Evolutionary conservation across 495 filamentous ascomycete genomes (phyloP), one percentile per base, ranked within the genome.

Genomic region (Lophiostoma macrostomum): DNA sequence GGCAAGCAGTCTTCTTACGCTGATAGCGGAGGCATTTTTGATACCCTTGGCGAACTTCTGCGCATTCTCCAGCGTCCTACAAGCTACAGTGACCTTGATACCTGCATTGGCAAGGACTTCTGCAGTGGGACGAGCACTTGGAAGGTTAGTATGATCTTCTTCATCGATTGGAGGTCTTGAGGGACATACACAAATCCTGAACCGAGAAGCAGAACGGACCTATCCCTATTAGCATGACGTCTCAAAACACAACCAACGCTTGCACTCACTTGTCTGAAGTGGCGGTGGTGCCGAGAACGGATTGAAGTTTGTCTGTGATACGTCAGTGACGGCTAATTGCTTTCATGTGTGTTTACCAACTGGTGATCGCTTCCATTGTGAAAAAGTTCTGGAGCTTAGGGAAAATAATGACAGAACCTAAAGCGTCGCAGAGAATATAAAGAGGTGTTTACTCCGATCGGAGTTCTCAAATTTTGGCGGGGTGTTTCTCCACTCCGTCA

Each of bases 71-170:
- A 94, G 76, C 24, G 87, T 96, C 68, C 93, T 76, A 80, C 91
- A 96, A 52, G 93, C 91, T 90, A 95, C 87, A 34, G 85, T 89
- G 44, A 91, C 86, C n/a, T 83, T 68, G 64, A 94, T 80, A 48
- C 79, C 87, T 34, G 85, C 74, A 45, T 91, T 79, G 73, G 73
- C 79, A 48, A 94, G 81, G 59, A 91, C 76, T 61, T 90, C 81
- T 36, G 91, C 78, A 31, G 87, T 89, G 32, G 90, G 90, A 62
- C 80, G 79, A 42, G 87, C 87, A 60, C 58, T 61, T 37, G 27
- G 25, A 10, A 5, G 3, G 20, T 60, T 34, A 55, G 28, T 34
- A 40, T 30, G 18, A 2, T 1, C 0, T 5, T 14, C 6, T 0
- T 29, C 31, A 11, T 38, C 8, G 4, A 28, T 14, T 11, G n/a